Evolutionary conservation across 371 early-diverging fungal species (phyloP), one percentile per base, ranked within the genome.

Genomic region (Lichtheimia ramosa): DNA sequence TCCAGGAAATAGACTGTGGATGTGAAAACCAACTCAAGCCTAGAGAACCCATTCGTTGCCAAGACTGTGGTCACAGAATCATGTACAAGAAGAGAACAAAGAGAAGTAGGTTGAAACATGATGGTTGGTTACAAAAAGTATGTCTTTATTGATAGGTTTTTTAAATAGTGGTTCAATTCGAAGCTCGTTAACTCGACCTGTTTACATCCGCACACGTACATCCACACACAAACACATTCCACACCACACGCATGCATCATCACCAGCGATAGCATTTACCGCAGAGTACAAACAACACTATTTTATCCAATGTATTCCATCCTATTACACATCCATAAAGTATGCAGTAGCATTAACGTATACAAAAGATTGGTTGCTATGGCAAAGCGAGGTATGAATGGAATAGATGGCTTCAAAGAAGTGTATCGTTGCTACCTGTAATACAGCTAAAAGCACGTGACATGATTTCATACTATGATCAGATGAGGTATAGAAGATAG

Each of bases 51-150:
- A 94, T 97, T 59, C 94, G 96, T 68, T 97, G 97, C 83, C 89
- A 89, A 56, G 93, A 95, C 63, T 96, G 97, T 70, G 97, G 97
- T 20, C 92, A 95, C 81, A 83, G 97, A 69, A 94, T 97, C 65
- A 88, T 97, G 90, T 94, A 96, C 82, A 97, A 97, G 83, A 94
- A 94, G 84, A 87, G 97, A 63, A 97, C 97, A 50, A 91, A 87
- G 82, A 76, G 94, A 83, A 96, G 94, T 94, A 83, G 56, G 91
- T 75, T 3, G 12, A 4, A 41, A 5, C 2, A n/a, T n/a, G 16
- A 10, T 40, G 10, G 24, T 3, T 15, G 41, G 20, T 7, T 12
- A 7, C 21, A 16, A 48, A n/a, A 6, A 14, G 6, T 51, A 15
- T 16, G 52, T 39, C 25, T 53, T 62, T 8, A 7, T 39, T 18